phyloP scores from a whole-genome alignment of 2,329 filamentous ascomycete species.

The Colletotrichum sp. region DNA sequence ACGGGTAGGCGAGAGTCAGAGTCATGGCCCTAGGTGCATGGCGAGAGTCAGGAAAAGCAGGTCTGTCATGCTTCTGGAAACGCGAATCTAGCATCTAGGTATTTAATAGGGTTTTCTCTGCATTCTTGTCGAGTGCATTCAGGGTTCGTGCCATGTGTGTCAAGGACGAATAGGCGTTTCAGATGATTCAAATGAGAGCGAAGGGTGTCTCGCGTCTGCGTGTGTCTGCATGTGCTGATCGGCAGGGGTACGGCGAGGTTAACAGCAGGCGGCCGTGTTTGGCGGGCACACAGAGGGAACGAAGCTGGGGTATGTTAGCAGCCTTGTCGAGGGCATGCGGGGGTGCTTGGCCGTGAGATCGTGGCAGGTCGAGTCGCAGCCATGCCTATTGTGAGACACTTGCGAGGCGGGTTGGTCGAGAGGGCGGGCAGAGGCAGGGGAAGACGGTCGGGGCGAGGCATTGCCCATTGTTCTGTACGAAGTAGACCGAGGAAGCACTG shows the following conservation, averaged over 20 bases:
- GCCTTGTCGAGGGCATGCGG: not conserved
- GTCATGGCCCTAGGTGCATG: not conserved
- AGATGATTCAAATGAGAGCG: not conserved
- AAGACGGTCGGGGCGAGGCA: not conserved
- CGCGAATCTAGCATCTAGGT: not conserved
- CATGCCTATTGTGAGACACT: constrained; percentile 6
- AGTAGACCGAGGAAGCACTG: not conserved
- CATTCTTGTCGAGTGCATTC: not conserved
- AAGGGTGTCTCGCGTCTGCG: not conserved
- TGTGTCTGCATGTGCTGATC: not conserved
- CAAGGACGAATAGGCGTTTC: constrained; percentile 11
- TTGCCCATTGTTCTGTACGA: not conserved
- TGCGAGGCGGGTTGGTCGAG: not conserved
- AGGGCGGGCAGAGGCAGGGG: not conserved
- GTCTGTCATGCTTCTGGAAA: not conserved
- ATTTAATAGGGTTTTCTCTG: constrained; percentile 6
- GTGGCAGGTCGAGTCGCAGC: constrained; percentile 4
- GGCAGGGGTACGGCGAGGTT: not conserved
- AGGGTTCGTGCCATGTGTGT: constrained; percentile 9
- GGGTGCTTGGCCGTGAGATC: not conserved
- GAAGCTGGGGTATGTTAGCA: not conserved
- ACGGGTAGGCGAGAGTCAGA: not conserved
- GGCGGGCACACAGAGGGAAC: not conserved
- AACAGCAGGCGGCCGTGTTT: not conserved
- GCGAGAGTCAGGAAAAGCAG: not conserved